phyloP scores from a whole-genome alignment of 2,329 filamentous ascomycete genomes.

The Zymoseptoria ardabiliae region DNA sequence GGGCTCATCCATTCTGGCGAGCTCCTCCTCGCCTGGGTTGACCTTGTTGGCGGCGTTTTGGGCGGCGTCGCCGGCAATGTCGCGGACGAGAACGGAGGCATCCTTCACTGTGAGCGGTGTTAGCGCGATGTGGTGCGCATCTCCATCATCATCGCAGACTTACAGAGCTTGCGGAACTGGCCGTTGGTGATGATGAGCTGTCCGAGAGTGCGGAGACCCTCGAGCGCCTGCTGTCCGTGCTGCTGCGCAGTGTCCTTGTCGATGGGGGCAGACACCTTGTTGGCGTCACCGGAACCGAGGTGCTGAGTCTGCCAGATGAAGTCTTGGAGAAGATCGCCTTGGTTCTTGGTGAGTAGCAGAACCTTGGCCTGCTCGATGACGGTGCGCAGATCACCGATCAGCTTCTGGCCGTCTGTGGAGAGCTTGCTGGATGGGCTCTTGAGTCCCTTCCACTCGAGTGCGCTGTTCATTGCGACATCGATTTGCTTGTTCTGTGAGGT shows the following conservation, averaged over 20 bases:
- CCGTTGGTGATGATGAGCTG: slow-evolving; percentile 90
- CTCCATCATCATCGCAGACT: slow-evolving; percentile 31
- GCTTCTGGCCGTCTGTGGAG: slow-evolving; percentile 70
- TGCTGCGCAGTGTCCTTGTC: slow-evolving; percentile 71
- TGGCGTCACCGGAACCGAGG: slow-evolving; percentile 57
- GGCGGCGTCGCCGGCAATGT: slow-evolving; percentile 87
- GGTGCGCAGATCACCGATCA: slow-evolving; percentile 68
- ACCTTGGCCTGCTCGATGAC: slow-evolving; percentile 80
- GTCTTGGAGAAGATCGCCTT: slow-evolving; percentile 88
- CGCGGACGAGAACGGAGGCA: slow-evolving; percentile 70
- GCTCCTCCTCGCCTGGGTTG: slow-evolving; percentile 68
- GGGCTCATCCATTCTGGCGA: slow-evolving; percentile 70
- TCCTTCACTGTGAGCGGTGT: slow-evolving; percentile 55
- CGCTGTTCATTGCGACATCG: slow-evolving; percentile 87
- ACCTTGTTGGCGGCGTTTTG: slow-evolving; percentile 67
- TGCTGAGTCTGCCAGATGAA: slow-evolving; percentile 92
- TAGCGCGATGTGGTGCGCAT: neutral
- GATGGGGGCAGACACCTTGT: slow-evolving; percentile 58
- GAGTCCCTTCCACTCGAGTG: slow-evolving; percentile 64
- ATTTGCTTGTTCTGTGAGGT: slow-evolving; percentile 76
- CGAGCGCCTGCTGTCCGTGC: slow-evolving; percentile 73
- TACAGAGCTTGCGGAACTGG: slow-evolving; percentile 85
- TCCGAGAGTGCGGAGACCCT: slow-evolving; percentile 81
- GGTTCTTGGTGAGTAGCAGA: slow-evolving; percentile 85
- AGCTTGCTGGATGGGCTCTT: slow-evolving; percentile 66